A percentile compares a stretch with the other conserved stretches of the same genome.
Conservation (phyloP, 495 filamentous ascomycete species). For the Halenospora varia region DNA sequence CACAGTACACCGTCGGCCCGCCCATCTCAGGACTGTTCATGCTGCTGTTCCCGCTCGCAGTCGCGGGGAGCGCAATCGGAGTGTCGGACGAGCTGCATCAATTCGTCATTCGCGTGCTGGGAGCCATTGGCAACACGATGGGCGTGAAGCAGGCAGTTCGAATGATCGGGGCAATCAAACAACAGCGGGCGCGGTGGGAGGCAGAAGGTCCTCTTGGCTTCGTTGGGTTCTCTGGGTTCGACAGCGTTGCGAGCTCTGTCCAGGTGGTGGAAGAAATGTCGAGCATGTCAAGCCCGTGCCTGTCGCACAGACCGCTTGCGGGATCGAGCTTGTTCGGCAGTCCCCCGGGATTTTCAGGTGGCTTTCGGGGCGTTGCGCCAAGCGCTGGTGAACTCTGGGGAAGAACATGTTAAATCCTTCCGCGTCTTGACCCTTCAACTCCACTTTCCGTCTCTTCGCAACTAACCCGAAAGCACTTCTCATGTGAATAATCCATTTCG, state of each 20-base stretch:
- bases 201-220: too few relatives aligned
- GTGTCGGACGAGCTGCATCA: constrained; percentile 28
- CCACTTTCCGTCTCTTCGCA: too few relatives aligned
- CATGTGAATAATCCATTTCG: background rate
- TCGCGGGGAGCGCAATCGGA: constrained; percentile 28
- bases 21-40: constrained; percentile 30
- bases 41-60: constrained; percentile 29
- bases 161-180: constrained; percentile 7
- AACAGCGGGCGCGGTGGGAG: constrained; percentile 8
- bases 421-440: background rate
- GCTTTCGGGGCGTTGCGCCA: too few relatives aligned
- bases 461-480: too few relatives aligned
- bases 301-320: too few relatives aligned
- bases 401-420: too few relatives aligned
- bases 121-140: constrained; percentile 29
- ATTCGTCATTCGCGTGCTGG: constrained; percentile 29
- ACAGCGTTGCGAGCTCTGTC: background rate
- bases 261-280: too few relatives aligned
- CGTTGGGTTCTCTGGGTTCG: too few relatives aligned
- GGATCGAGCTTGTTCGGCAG: too few relatives aligned
- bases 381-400: too few relatives aligned
- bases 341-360: too few relatives aligned
- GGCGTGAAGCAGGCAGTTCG: constrained; percentile 24
- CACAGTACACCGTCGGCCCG: constrained; percentile 7
- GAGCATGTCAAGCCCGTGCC: too few relatives aligned